Evolutionary conservation across 225 moss, liverwort and hornwort genomes (phyloP).

Genomic region (Pleurozium schreberi): DNA sequence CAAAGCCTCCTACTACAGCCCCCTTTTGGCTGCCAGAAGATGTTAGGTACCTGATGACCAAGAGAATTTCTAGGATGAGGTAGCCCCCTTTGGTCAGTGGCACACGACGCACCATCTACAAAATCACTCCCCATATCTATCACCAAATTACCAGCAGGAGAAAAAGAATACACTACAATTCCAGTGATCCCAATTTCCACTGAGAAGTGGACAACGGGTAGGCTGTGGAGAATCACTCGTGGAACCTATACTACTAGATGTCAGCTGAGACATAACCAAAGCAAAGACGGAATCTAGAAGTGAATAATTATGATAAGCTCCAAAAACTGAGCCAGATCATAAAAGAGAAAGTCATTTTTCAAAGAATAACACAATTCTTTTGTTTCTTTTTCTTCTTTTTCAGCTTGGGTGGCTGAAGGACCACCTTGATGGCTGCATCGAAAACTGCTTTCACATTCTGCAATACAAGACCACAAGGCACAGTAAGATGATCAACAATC

Average conservation of each 20-base stretch:
- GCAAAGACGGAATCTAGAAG: slow-evolving; percentile 19
- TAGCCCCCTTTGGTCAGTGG: slow-evolving; percentile 21
- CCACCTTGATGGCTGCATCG: slow-evolving; percentile 98
- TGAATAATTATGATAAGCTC: slow-evolving; percentile 28
- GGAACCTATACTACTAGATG: slow-evolving; percentile 34
- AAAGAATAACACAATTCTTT: slow-evolving; percentile 90
- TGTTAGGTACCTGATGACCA: slow-evolving; percentile 30
- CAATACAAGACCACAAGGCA: neutral
- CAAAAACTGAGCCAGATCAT: slow-evolving; percentile 42
- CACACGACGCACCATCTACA: slow-evolving; percentile 38
- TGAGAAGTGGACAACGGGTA: slow-evolving; percentile 20
- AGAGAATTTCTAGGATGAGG: slow-evolving; percentile 14
- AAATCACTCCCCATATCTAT: slow-evolving; percentile 46
- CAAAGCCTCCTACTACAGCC: slow-evolving; percentile 46
- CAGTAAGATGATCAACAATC: neutral
- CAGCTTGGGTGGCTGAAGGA: slow-evolving; percentile 97
- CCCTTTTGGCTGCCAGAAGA: slow-evolving; percentile 48
- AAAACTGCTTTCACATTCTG: slow-evolving; percentile 99
- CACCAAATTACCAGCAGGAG: slow-evolving; percentile 43
- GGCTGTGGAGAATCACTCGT: slow-evolving; percentile 23
- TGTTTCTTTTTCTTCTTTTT: slow-evolving; percentile 99
- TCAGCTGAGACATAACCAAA: slow-evolving; percentile 27
- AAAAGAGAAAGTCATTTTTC: slow-evolving; percentile 22
- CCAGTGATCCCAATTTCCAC: slow-evolving; percentile 37
- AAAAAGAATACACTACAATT: slow-evolving; percentile 59